phyloP scores from a whole-genome alignment of 179 eudicot species.

The Sideroxylon spinosum region DNA sequence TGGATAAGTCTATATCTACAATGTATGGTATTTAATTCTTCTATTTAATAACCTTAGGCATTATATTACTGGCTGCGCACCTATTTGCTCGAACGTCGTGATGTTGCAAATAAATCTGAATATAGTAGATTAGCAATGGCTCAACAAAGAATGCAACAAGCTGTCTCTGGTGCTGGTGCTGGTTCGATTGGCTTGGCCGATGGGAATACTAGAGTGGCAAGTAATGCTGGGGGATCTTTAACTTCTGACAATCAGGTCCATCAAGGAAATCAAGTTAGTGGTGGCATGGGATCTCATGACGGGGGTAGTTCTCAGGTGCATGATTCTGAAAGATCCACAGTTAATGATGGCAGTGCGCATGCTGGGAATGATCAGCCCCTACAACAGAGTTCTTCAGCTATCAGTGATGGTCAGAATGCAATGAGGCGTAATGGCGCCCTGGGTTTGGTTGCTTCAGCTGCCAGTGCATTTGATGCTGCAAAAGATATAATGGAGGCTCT shows the following conservation, averaged over 20 bases:
- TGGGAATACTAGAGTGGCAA: conserved; percentile 49
- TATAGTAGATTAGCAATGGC: conserved; percentile 86
- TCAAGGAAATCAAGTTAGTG: conserved; percentile 55
- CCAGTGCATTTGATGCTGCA: conserved; percentile 96
- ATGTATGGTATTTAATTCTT: conserved; percentile 2
- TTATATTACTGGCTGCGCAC: conserved; percentile 98
- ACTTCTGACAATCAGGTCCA: conserved; percentile 68
- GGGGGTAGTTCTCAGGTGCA: conserved; percentile 64
- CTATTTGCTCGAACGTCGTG: conserved; percentile 95
- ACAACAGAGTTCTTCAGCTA: conserved; percentile 52
- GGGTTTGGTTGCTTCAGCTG: conserved; percentile 87
- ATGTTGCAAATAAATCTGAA: conserved; percentile 95
- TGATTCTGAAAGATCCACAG: conserved; percentile 71
- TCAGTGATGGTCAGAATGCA: conserved; percentile 68
- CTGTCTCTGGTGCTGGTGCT: conserved; percentile 49
- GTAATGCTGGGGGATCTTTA: conserved; percentile 44
- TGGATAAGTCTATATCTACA: not conserved
- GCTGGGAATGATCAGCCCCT: conserved; percentile 60
- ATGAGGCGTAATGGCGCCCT: conserved; percentile 75
- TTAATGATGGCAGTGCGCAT: conserved; percentile 53
- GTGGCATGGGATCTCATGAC: conserved; percentile 60
- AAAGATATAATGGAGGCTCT: conserved; percentile 99
- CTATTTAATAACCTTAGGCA: conserved; percentile 48
- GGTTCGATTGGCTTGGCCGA: conserved; percentile 49
- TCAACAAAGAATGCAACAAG: conserved; percentile 94